phyloP scores from a whole-genome alignment of 2,329 filamentous ascomycete genomes.

The Fusarium lyarnte region DNA sequence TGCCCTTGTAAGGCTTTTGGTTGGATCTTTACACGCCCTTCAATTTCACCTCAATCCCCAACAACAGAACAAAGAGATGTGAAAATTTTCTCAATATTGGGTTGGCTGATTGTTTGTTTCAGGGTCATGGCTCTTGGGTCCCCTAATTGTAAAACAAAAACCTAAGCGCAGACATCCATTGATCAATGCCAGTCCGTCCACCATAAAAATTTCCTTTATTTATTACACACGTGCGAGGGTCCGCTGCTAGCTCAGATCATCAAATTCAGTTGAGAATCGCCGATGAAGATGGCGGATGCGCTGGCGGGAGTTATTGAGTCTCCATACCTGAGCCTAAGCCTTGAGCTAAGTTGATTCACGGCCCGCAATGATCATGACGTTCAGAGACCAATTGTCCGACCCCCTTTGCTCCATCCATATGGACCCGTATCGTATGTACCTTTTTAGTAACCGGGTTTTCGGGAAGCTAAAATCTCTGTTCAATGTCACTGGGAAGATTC shows the following conservation, averaged over 20 bases:
- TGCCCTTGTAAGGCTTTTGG: conserved; percentile 6
- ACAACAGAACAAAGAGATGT: not conserved
- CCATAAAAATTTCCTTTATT: conserved; percentile 20
- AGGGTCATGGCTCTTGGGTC: conserved; percentile 8
- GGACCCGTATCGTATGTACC: not conserved
- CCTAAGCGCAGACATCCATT: not conserved
- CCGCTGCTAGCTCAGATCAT: conserved; percentile 30
- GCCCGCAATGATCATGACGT: conserved; percentile 26
- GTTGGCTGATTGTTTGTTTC: conserved; percentile 8
- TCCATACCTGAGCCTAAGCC: conserved; percentile 7
- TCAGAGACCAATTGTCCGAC: conserved; percentile 5
- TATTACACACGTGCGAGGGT: conserved; percentile 1
- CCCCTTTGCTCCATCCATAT: not conserved
- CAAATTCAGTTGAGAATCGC: conserved; percentile 28
- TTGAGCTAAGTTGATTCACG: conserved; percentile 2
- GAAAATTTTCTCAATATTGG: not conserved
- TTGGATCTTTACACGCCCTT: conserved; percentile 20
- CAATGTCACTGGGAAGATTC: not conserved
- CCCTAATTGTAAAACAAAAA: not conserved
- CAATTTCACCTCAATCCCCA: conserved; percentile 10
- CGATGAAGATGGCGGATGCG: conserved; percentile 28
- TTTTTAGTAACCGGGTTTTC: conserved; percentile 5
- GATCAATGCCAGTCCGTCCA: conserved; percentile 5
- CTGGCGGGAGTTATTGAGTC: conserved; percentile 23
- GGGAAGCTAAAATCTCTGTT: conserved; percentile 16